Conservation (phyloP, 805 yeast genomes). For the Saturnispora halmiae region DNA sequence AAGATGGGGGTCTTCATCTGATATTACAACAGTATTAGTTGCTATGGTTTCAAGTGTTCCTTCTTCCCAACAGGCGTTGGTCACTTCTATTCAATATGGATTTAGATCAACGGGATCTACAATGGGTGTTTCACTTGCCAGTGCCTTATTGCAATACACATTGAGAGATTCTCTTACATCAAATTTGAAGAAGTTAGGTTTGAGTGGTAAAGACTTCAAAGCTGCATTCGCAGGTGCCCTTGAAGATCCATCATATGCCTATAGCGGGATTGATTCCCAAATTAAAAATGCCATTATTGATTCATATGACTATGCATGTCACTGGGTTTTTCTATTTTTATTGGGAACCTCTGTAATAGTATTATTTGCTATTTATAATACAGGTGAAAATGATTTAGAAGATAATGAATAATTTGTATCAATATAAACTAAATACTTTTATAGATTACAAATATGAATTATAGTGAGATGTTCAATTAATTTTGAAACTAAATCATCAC, state of each 20-base stretch:
- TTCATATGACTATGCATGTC: slow-evolving; percentile 45
- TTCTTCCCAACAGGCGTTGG: slow-evolving; percentile 62
- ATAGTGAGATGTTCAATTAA: too few species aligned
- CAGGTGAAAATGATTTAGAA: slow-evolving; percentile 14
- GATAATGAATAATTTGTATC: neutral
- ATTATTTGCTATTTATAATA: slow-evolving; percentile 10
- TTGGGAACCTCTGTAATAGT: slow-evolving; percentile 16
- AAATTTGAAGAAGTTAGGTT: slow-evolving; percentile 14
- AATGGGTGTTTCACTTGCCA: slow-evolving; percentile 41
- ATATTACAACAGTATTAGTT: slow-evolving; percentile 61
- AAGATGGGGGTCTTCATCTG: slow-evolving; percentile 58
- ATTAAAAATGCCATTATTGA: slow-evolving; percentile 35
- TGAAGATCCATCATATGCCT: slow-evolving; percentile 21
- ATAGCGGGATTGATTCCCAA: slow-evolving; percentile 18
- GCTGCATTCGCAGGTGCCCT: slow-evolving; percentile 12
- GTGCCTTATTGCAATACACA: slow-evolving; percentile 36
- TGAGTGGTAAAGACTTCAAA: slow-evolving; percentile 10
- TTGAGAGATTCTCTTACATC: slow-evolving; percentile 12
- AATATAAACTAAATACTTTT: too few species aligned
- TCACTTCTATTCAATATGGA: slow-evolving; percentile 82
- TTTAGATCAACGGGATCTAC: slow-evolving; percentile 50
- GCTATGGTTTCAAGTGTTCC: slow-evolving; percentile 74
- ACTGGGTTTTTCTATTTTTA: slow-evolving; percentile 41
- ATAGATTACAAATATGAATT: too few species aligned
- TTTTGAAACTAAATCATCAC: too few species aligned